Percentiles rank a stretch among this genome's conserved stretches.
Evolutionary conservation across 192 early-diverging fungal species (phyloP).

Genomic region (Coemansia sp.): DNA sequence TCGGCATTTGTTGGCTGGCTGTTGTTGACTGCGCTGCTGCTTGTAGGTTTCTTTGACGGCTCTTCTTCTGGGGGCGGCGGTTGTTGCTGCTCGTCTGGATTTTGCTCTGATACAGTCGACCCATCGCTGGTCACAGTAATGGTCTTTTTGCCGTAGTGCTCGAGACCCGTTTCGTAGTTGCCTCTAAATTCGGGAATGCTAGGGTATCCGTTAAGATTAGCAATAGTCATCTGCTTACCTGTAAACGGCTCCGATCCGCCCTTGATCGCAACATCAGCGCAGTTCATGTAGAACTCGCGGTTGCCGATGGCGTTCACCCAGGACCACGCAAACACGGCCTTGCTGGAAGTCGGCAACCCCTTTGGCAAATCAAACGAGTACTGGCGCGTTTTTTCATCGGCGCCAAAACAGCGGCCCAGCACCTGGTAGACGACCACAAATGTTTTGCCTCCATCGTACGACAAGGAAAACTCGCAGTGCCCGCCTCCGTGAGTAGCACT

Average conservation of each 20-base stretch:
- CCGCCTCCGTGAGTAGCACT: conserved; percentile 52
- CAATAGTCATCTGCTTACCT: conserved; percentile 33
- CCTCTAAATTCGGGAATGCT: conserved; percentile 25
- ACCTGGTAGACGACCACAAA: conserved; percentile 58
- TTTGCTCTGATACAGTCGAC: not conserved
- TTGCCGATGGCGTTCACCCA: conserved; percentile 63
- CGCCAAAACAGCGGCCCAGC: conserved; percentile 33
- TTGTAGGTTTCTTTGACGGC: not conserved
- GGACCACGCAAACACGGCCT: conserved; percentile 57
- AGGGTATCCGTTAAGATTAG: conserved; percentile 27
- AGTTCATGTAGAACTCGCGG: conserved; percentile 63
- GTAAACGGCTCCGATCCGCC: conserved; percentile 21
- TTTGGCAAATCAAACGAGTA: conserved; percentile 48
- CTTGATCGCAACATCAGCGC: conserved; percentile 53
- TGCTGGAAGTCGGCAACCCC: conserved; percentile 36
- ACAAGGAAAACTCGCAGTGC: conserved; percentile 62
- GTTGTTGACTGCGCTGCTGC: not conserved
- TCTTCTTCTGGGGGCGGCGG: not conserved
- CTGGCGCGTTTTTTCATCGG: not conserved
- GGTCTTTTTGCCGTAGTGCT: conserved; percentile 4
- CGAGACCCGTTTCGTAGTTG: conserved; percentile 9
- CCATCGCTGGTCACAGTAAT: conserved; percentile 17
- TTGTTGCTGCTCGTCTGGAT: not conserved
- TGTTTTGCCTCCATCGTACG: conserved; percentile 55
- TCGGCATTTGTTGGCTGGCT: not conserved